phyloP scores from a whole-genome alignment of 768 basidiomycete species.

The Naganishia vaughanmartiniae region DNA sequence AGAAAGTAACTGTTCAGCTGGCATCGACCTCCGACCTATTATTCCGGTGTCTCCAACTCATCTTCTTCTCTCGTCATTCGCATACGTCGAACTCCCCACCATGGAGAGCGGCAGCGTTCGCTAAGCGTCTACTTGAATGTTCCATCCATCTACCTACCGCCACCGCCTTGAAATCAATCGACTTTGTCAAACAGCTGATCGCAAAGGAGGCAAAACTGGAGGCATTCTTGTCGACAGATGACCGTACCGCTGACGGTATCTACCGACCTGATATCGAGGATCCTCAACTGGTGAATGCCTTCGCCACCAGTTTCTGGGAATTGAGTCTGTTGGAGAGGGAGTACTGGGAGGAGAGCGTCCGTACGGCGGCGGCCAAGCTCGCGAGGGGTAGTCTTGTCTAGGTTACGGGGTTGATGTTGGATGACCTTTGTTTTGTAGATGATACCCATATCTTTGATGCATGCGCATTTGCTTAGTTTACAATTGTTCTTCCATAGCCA shows the following conservation, averaged over 20 bases:
- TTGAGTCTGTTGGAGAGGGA: slow-evolving; percentile 61
- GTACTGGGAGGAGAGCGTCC: slow-evolving; percentile 63
- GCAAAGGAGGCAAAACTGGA: slow-evolving; percentile 76
- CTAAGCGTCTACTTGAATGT: slow-evolving; percentile 81
- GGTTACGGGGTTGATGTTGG: background rate
- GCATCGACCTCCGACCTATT: slow-evolving; percentile 60
- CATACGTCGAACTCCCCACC: slow-evolving; percentile 59
- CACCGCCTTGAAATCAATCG: slow-evolving; percentile 65
- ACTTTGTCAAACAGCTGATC: slow-evolving; percentile 70
- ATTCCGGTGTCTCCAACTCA: slow-evolving; percentile 77
- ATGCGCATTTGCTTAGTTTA: background rate
- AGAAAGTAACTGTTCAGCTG: slow-evolving; percentile 38
- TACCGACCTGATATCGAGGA: slow-evolving; percentile 85
- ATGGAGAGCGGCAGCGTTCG: slow-evolving; percentile 83
- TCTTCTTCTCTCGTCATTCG: slow-evolving; percentile 71
- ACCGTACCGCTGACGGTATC: slow-evolving; percentile 76
- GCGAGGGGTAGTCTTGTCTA: slow-evolving; percentile 32
- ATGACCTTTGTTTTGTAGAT: background rate
- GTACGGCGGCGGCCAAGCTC: slow-evolving; percentile 61
- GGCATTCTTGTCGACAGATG: slow-evolving; percentile 79
- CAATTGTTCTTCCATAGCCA: background rate
- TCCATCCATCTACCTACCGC: slow-evolving; percentile 76
- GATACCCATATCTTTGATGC: background rate
- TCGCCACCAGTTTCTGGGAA: slow-evolving; percentile 85
- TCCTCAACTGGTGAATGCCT: slow-evolving; percentile 60